phyloP scores from a whole-genome alignment of 2,329 filamentous ascomycete species.

The Pezicula radicicola region DNA sequence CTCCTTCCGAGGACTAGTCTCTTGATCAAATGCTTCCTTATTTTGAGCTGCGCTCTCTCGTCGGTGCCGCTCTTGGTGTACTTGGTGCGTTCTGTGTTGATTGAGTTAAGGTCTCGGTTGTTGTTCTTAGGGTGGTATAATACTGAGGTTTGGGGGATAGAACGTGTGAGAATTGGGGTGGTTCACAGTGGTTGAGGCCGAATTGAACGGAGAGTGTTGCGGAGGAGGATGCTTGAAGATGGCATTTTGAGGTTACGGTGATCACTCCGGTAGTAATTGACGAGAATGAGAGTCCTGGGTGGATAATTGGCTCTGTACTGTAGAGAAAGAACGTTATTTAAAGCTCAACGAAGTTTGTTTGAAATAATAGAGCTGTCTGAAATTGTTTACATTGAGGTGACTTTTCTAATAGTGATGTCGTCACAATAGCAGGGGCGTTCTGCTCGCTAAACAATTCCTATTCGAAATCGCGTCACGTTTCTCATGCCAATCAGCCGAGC shows the following conservation, averaged over 20 bases:
- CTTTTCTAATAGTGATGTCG: no score
- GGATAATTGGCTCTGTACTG: no score
- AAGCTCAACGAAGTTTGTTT: no score
- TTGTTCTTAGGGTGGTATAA: conserved; percentile 34
- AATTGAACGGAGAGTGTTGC: background rate
- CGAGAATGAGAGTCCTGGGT: background rate
- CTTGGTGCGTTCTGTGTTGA: conserved; percentile 65
- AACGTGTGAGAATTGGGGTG: background rate
- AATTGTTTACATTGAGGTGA: no score
- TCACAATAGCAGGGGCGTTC: no score
- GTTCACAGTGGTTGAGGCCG: background rate
- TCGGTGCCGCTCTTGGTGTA: conserved; percentile 66
- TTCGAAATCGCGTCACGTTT: no score
- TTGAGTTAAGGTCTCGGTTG: conserved; percentile 54
- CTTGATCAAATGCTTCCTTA: conserved; percentile 62
- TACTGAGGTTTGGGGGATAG: background rate
- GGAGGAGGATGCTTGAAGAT: background rate
- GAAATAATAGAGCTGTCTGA: no score
- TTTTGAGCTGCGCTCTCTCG: conserved; percentile 50
- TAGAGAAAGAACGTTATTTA: no score
- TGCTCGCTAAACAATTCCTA: no score
- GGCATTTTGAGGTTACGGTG: background rate
- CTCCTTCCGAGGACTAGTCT: conserved; percentile 48
- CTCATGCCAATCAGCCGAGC: no score
- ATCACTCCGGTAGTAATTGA: background rate